phyloP scores from a whole-genome alignment of 352 stramenopile genomes.

The Globisporangium nagaii region DNA sequence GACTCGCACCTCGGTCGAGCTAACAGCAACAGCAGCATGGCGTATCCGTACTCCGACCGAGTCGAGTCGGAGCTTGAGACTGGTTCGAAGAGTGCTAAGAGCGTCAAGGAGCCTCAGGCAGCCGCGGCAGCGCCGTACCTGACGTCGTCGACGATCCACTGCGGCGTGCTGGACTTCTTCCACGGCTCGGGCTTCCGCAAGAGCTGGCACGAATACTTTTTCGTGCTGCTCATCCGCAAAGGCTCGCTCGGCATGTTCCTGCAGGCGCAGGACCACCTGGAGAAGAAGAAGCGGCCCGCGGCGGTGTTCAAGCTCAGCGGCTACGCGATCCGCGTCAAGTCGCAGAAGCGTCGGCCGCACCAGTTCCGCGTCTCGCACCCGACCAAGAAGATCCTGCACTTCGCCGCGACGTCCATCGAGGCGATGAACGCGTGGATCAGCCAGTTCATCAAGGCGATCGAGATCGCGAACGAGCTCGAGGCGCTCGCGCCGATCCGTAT shows the following conservation, averaged over 20 bases:
- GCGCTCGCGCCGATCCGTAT: slow-evolving; percentile 7
- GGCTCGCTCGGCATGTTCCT: slow-evolving; percentile 68
- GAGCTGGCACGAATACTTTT: slow-evolving; percentile 57
- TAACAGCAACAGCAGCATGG: not conserved
- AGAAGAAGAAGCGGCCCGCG: slow-evolving; percentile 34
- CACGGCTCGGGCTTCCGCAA: slow-evolving; percentile 58
- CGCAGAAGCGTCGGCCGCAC: slow-evolving; percentile 56
- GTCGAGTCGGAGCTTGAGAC: not conserved
- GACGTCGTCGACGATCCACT: slow-evolving; percentile 35
- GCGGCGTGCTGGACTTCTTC: slow-evolving; percentile 42
- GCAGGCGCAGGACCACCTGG: slow-evolving; percentile 30
- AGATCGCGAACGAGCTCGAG: slow-evolving; percentile 49
- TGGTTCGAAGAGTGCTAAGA: not conserved
- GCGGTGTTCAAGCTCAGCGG: slow-evolving; percentile 68
- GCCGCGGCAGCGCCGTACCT: slow-evolving; percentile 5
- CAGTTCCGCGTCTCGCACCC: slow-evolving; percentile 54
- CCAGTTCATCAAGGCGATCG: slow-evolving; percentile 54
- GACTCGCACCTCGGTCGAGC: not conserved
- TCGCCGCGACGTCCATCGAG: slow-evolving; percentile 49
- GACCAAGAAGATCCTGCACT: slow-evolving; percentile 55
- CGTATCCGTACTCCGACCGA: slow-evolving; percentile 4
- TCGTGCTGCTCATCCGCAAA: slow-evolving; percentile 68
- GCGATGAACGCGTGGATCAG: slow-evolving; percentile 71
- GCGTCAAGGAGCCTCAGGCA: not conserved
- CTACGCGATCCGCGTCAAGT: slow-evolving; percentile 60